Base-by-base conservation (phyloP, 331 rosid species). In the Arachis monticola region DNA sequence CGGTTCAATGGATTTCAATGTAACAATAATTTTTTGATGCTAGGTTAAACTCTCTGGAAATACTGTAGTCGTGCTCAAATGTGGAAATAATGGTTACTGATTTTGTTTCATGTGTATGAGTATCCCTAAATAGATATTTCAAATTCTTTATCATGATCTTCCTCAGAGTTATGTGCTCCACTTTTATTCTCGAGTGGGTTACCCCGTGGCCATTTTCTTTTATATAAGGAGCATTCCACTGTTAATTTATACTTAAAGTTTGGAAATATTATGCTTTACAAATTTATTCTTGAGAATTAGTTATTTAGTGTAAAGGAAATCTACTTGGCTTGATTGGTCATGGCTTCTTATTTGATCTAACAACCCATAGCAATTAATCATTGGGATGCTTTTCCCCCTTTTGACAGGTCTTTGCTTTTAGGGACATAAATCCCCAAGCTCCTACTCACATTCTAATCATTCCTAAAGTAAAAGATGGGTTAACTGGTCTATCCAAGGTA, bases 391-490 rank as follows among this genome's bases (percentile, higher is more conserved):
- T 77, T 77, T 6, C 41, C 13, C 65, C 12, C 30, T 64, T 81
- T 63, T 52, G 46, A 74, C 88, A 95, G 99, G 97, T 95, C 65
- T 91, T 95, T 79, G 99, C 97, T 74, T 92, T 95, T 79, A 90
- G 96, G 92, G 97, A 95, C 84, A 84, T 90, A 77, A 10, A 79
- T 82, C 99, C 99, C 50, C 97, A 92, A 82, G 99, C 97, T 76
- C 99, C 99, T 1, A 82, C 75, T 0, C 99, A 95, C 80, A 88
- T 95, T 85, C 27, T 95, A 61, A 74, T 95, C 75, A 92, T 92
- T 82, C 99, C 97, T 17, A 92, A 90, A 83, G 82, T 90, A 67
- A 92, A 56, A 85, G 99, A 90, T 55, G 97, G 97, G 50, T 81
- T 95, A 79, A 84, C 85, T 17, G 97, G 97, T 79, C 80, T 92